phyloP scores from a whole-genome alignment of 768 basidiomycete species.

The Russula foetens region DNA sequence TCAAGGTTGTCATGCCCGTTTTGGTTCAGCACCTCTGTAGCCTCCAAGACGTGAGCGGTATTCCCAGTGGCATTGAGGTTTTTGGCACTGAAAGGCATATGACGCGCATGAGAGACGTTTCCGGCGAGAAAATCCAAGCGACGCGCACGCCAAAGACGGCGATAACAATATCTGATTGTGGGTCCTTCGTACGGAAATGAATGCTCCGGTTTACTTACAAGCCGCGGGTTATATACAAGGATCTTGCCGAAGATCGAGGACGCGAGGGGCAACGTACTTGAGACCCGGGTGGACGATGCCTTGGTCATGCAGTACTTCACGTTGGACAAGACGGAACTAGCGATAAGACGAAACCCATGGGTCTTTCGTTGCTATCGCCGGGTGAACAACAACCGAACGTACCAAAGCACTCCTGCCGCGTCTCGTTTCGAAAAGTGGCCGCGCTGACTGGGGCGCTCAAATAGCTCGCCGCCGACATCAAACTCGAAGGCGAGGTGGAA shows the following conservation, averaged over 20 bases:
- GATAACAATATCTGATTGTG: slow-evolving; percentile 83
- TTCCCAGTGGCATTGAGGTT: slow-evolving; percentile 68
- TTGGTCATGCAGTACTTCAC: slow-evolving; percentile 85
- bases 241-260: too few species aligned
- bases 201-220: slow-evolving; percentile 76
- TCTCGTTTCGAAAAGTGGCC: slow-evolving; percentile 95
- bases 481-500: slow-evolving; percentile 96
- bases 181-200: slow-evolving; percentile 71
- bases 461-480: slow-evolving; percentile 89
- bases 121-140: not conserved
- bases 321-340: slow-evolving; percentile 70
- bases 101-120: not conserved
- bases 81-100: slow-evolving; percentile 52
- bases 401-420: slow-evolving; percentile 71
- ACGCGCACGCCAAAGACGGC: slow-evolving; percentile 96
- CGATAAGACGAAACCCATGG: not conserved
- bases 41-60: slow-evolving; percentile 67
- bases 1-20: slow-evolving; percentile 85
- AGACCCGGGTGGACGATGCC: too few species aligned
- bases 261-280: too few species aligned
- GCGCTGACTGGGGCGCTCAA: slow-evolving; percentile 72
- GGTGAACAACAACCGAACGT: slow-evolving; percentile 18
- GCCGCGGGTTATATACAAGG: not conserved
- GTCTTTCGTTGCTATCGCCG: not conserved
- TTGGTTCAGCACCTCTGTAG: slow-evolving; percentile 79